Evolutionary conservation across 2,329 filamentous ascomycete genomes (phyloP).

Genomic region (Hymenoscyphus fructigenus): DNA sequence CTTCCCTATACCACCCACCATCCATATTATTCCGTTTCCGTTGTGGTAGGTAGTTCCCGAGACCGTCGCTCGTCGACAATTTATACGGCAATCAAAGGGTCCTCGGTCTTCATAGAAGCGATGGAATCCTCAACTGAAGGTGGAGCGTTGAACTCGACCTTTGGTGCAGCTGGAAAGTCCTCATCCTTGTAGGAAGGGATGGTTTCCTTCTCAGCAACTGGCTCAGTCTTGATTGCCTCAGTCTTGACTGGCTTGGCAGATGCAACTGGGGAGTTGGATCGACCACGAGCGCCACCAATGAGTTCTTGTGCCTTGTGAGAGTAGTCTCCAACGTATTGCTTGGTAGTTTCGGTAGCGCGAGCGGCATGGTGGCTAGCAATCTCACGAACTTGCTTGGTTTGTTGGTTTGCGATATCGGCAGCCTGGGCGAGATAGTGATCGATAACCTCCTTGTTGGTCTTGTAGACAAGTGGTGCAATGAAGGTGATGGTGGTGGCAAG

Average conservation of each 20-base stretch:
- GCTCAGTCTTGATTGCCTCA: slow-evolving; percentile 22
- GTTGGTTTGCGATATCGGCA: slow-evolving; percentile 57
- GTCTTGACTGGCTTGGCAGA: neutral
- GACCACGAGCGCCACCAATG: slow-evolving; percentile 47
- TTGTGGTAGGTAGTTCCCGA: neutral
- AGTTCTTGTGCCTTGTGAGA: slow-evolving; percentile 66
- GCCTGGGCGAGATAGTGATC: slow-evolving; percentile 60
- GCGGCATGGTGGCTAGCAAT: slow-evolving; percentile 64
- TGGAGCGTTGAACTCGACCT: slow-evolving; percentile 33
- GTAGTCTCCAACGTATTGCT: slow-evolving; percentile 68
- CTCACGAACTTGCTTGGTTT: slow-evolving; percentile 61
- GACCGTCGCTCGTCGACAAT: neutral
- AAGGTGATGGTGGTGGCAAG: slow-evolving; percentile 60
- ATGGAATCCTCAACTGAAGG: slow-evolving; percentile 18
- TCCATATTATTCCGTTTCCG: slow-evolving; percentile 2
- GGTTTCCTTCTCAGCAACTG: slow-evolving; percentile 26
- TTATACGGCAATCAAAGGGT: slow-evolving; percentile 34
- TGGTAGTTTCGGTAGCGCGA: slow-evolving; percentile 61
- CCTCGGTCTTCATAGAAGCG: slow-evolving; percentile 16
- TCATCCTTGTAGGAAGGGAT: slow-evolving; percentile 27
- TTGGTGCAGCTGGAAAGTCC: slow-evolving; percentile 35
- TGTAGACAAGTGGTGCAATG: slow-evolving; percentile 63
- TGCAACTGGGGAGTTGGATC: slow-evolving; percentile 31
- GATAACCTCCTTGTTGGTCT: slow-evolving; percentile 67
- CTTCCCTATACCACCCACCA: neutral